phyloP scores from a whole-genome alignment of 306 rosid species.

The Lathyrus oleraceus region DNA sequence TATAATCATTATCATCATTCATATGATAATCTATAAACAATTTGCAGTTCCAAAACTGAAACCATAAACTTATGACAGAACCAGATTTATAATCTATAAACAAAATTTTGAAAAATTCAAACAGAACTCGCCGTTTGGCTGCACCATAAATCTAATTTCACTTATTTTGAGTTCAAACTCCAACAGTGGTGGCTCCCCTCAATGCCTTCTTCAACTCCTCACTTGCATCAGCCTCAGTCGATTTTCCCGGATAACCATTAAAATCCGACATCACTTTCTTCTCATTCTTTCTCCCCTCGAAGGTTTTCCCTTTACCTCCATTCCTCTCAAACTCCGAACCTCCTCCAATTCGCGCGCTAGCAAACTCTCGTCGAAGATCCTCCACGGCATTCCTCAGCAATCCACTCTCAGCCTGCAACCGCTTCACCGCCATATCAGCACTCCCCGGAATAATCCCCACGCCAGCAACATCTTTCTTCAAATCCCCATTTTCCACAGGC shows the following conservation, averaged over 20 bases:
- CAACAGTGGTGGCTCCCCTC: constrained; percentile 29
- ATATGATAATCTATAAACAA: too few relatives aligned
- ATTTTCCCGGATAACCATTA: constrained; percentile 32
- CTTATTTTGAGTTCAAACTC: constrained; percentile 6
- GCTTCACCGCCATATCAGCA: constrained; percentile 59
- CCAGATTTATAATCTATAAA: not conserved
- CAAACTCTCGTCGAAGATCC: constrained; percentile 69
- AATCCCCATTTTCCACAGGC: constrained; percentile 27
- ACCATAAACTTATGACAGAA: constrained; percentile 4
- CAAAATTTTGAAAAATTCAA: constrained; percentile 9
- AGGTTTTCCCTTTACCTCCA: constrained; percentile 36
- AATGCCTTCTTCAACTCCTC: constrained; percentile 64
- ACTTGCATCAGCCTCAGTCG: constrained; percentile 41
- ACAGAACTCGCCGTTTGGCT: not conserved
- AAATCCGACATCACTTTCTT: constrained; percentile 46
- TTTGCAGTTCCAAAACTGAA: constrained; percentile 26
- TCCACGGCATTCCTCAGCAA: constrained; percentile 72
- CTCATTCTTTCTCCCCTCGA: constrained; percentile 46
- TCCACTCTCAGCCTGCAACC: constrained; percentile 66
- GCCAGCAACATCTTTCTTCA: constrained; percentile 32
- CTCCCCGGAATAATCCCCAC: constrained; percentile 20
- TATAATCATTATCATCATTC: too few relatives aligned
- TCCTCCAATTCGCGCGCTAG: constrained; percentile 4
- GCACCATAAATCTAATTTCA: not conserved
- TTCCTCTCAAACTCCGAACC: constrained; percentile 40